Percentiles rank a stretch among this genome's conserved stretches.
Evolutionary conservation across 169 alveolate species (phyloP).

Genomic region (Plasmodium gaboni): DNA sequence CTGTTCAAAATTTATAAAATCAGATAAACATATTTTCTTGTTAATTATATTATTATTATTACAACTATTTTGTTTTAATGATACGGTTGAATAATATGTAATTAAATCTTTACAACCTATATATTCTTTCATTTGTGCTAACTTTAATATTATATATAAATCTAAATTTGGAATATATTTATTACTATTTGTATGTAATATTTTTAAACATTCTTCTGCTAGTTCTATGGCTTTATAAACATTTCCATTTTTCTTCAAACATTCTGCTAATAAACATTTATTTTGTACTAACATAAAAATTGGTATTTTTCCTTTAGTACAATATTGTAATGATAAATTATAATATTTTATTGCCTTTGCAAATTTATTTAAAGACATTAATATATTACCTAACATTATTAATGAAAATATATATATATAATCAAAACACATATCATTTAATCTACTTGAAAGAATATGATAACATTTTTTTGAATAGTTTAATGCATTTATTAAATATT

Average conservation of each 20-base stretch:
- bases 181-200: slow-evolving; percentile 13
- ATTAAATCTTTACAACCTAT: slow-evolving; percentile 70
- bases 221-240: slow-evolving; percentile 60
- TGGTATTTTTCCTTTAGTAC: slow-evolving; percentile 42
- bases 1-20: slow-evolving; percentile 47
- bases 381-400: slow-evolving; percentile 38
- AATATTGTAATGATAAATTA: slow-evolving; percentile 52
- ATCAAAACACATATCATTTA: slow-evolving; percentile 44
- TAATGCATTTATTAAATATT: slow-evolving; percentile 28
- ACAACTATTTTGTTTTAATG: neutral
- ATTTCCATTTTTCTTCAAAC: slow-evolving; percentile 72
- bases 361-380: slow-evolving; percentile 50
- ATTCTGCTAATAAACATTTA: slow-evolving; percentile 62
- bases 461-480: slow-evolving; percentile 40
- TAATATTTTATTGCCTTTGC: slow-evolving; percentile 51
- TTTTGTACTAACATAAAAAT: slow-evolving; percentile 42
- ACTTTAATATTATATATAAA: slow-evolving; percentile 27
- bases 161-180: slow-evolving; percentile 32
- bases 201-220: slow-evolving; percentile 58
- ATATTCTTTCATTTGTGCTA: slow-evolving; percentile 71
- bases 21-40: slow-evolving; percentile 31
- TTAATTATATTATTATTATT: slow-evolving; percentile 19
- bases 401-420: slow-evolving; percentile 32
- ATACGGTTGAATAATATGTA: slow-evolving; percentile 12
- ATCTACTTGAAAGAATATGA: slow-evolving; percentile 21